Conservation (phyloP, 1,284 basidiomycete genomes). For the Ustilago shanxiensis region DNA sequence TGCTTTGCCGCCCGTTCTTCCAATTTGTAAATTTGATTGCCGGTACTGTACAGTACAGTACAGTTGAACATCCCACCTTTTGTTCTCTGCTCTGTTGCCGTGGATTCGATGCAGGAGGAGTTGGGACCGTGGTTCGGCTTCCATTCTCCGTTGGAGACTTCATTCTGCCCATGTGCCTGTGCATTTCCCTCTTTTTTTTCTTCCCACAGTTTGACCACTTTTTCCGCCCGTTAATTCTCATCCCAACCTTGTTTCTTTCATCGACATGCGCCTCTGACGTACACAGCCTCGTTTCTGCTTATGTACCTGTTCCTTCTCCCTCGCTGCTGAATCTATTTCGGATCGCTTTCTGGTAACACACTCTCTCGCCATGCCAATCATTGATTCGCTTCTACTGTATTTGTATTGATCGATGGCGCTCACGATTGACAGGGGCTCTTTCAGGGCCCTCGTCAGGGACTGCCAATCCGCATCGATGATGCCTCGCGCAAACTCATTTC, state of each 20-base stretch:
- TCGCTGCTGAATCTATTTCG: background rate
- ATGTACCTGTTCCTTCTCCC: background rate
- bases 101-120: background rate
- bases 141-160: constrained; percentile 8
- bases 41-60: too few relatives aligned
- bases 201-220: background rate
- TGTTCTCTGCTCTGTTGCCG: background rate
- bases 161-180: background rate
- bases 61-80: too few relatives aligned
- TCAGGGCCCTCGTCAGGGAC: background rate
- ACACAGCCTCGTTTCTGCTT: background rate
- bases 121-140: constrained; percentile 1
- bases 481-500: too few relatives aligned
- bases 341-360: too few relatives aligned
- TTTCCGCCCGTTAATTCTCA: too few relatives aligned
- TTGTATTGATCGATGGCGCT: background rate
- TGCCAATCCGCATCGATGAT: background rate
- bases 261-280: constrained; percentile 15
- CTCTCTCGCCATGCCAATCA: constrained; percentile 3
- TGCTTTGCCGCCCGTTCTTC: background rate
- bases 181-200: background rate
- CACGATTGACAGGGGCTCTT: constrained; percentile 3
- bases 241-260: constrained; percentile 7
- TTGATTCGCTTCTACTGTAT: background rate
- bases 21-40: too few relatives aligned